Percentiles rank a stretch among this genome's conserved stretches.
Evolutionary conservation across 1,284 basidiomycete genomes (phyloP).

Genomic region (Violaceomyces palustris): DNA sequence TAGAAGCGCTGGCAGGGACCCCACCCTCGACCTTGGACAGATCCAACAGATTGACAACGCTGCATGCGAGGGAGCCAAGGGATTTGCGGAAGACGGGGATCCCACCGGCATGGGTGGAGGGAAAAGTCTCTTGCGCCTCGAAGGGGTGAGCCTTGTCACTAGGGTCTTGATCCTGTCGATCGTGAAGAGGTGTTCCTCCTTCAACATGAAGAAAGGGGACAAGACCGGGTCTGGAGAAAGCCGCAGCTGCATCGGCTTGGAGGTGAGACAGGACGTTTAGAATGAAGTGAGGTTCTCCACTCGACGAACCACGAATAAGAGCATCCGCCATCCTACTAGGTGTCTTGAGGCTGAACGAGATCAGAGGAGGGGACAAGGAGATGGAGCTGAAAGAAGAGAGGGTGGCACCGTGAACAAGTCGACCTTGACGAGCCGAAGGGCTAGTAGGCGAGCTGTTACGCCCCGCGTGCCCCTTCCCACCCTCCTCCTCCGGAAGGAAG

Average conservation of each 20-base stretch:
- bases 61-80: conserved; percentile 10
- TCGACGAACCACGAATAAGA: neutral
- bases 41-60: conserved; percentile 8
- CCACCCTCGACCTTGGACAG: conserved; percentile 3
- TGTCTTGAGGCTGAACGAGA: conserved; percentile 17
- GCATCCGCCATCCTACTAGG: conserved; percentile 14
- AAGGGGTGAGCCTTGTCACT: conserved; percentile 9
- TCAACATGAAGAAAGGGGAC: conserved; percentile 1
- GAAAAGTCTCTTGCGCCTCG: conserved; percentile 1
- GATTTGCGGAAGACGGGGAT: conserved; percentile 4
- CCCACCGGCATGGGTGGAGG: neutral
- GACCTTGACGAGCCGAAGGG: neutral
- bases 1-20: neutral
- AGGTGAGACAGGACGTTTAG: neutral
- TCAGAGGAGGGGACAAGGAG: conserved; percentile 14
- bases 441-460: neutral
- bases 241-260: conserved; percentile 5
- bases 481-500: conserved; percentile 6
- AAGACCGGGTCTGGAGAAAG: conserved; percentile 13
- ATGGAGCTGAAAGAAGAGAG: conserved; percentile 20
- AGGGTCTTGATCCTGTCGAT: neutral
- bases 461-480: neutral
- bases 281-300: neutral
- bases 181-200: neutral
- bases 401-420: conserved; percentile 15